Evolutionary conservation across 192 early-diverging fungal genomes (phyloP), one percentile per base, ranked within the genome.

Genomic region (Rhizophagus sp.): DNA sequence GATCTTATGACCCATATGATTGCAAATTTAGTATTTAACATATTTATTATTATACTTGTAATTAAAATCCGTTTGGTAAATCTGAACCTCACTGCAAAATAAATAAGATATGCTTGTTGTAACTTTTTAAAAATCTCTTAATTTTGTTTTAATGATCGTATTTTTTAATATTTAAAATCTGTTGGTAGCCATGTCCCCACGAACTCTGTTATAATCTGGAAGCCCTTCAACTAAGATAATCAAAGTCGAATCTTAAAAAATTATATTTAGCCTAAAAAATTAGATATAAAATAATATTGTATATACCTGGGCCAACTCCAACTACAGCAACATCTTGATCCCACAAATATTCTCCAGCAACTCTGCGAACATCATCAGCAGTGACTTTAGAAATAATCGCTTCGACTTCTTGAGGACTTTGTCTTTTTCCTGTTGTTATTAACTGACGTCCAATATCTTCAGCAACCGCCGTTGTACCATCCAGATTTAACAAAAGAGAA

Each of bases 401-500:
- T 76, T 97, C 97, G 49, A 98, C 89, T 88, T 98, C 92, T 84
- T 93, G 90, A 13, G 96, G 95, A 61, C 93, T 92, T 84, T 94
- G 86, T 84, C 97, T 95, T 89, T 94, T 94, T 74, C 96, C 96
- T 79, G 93, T 92, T 19, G 95, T 96, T 64, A 99, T 88, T 80
- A 98, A 85, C 85, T 99, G 97, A 84, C 97, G 94, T 70, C 97
- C 97, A 89, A 99, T 98, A 82, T 99, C 97, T 88, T 99, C 97
- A 47, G 95, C 95, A 80, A 98, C 89, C 24, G 97, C 94, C 2
- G 96, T 97, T 80, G 94, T 97, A 52, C 97, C 97, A 82, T 99
- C 97, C 61, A 99, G 88, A 80, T 91, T 87, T 64, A 98, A 90
- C 25, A 99, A 88, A 61, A 99, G 90, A 33, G 92, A 90, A 5